phyloP scores from a whole-genome alignment of 2,329 filamentous ascomycete genomes.

The Tolypocladium paradoxum region DNA sequence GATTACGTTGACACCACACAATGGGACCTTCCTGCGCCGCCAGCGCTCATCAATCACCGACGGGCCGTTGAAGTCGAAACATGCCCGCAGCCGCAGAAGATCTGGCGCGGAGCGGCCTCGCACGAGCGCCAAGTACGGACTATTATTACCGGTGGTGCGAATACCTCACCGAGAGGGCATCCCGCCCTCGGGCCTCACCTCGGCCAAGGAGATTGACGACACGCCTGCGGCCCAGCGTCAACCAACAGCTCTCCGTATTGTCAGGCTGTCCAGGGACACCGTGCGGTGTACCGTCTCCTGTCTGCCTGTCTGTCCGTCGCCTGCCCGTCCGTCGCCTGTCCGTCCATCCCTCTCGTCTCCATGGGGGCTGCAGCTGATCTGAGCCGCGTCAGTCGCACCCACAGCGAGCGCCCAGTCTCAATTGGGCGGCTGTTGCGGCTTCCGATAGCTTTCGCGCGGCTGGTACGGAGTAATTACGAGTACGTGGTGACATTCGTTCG shows the following conservation, averaged over 20 bases:
- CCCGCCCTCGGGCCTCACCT: too few relatives aligned
- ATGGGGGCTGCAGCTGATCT: neutral
- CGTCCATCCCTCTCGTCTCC: too few relatives aligned
- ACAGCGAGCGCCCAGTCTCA: neutral
- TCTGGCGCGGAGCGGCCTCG: neutral
- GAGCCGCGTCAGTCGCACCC: neutral
- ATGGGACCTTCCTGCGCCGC: neutral
- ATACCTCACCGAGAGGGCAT: too few relatives aligned
- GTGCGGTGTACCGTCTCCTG: too few relatives aligned
- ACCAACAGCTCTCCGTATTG: neutral
- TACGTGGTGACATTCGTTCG: neutral
- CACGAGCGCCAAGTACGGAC: too few relatives aligned
- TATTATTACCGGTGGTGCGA: too few relatives aligned
- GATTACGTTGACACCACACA: too few relatives aligned
- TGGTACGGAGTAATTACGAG: too few relatives aligned
- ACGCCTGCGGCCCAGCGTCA: neutral
- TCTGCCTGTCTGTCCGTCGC: too few relatives aligned
- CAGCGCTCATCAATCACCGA: neutral
- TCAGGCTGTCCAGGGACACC: too few relatives aligned
- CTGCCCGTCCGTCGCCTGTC: too few relatives aligned
- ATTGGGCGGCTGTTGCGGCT: neutral
- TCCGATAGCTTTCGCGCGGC: neutral
- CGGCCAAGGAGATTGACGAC: neutral
- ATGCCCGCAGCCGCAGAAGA: neutral
- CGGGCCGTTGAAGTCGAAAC: neutral